Evolutionary conservation across 1,139 yeast species (phyloP).

Genomic region (Nakaseomyces bracarensis): DNA sequence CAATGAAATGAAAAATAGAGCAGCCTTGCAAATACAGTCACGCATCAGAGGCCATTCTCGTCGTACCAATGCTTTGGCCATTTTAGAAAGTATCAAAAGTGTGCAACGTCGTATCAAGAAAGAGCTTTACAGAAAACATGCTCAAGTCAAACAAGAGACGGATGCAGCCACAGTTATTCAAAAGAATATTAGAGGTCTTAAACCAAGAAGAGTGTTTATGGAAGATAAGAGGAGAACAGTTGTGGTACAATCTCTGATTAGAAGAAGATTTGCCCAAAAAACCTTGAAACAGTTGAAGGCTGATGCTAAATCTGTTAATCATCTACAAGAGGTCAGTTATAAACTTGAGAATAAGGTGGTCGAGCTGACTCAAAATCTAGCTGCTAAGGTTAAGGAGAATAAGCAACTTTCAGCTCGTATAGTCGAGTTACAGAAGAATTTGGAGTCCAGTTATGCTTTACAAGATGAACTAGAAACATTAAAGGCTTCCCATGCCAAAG

Average conservation of each 20-base stretch:
- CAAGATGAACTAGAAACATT: slow-evolving; percentile 50
- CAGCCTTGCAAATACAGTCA: slow-evolving; percentile 72
- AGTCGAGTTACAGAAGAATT: slow-evolving; percentile 45
- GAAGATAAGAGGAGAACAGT: slow-evolving; percentile 44
- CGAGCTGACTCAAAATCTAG: slow-evolving; percentile 78
- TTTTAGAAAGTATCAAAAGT: slow-evolving; percentile 47
- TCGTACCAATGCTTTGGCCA: slow-evolving; percentile 39
- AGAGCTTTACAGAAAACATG: slow-evolving; percentile 46
- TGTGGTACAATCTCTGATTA: slow-evolving; percentile 65
- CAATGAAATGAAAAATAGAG: slow-evolving; percentile 49
- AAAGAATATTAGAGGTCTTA: slow-evolving; percentile 32
- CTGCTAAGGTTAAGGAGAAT: slow-evolving; percentile 73
- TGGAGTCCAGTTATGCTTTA: slow-evolving; percentile 51
- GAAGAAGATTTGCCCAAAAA: slow-evolving; percentile 66
- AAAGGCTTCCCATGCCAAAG: slow-evolving; percentile 47
- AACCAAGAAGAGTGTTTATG: slow-evolving; percentile 25
- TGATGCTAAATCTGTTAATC: slow-evolving; percentile 88
- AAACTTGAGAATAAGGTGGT: slow-evolving; percentile 92
- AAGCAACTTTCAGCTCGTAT: slow-evolving; percentile 60
- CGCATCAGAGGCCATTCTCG: slow-evolving; percentile 57
- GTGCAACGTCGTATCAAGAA: slow-evolving; percentile 74
- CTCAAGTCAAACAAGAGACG: slow-evolving; percentile 43
- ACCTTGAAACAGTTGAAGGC: slow-evolving; percentile 57
- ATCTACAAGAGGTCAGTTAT: slow-evolving; percentile 84
- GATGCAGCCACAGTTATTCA: slow-evolving; percentile 67